Evolutionary conservation across 2,329 filamentous ascomycete genomes (phyloP), one percentile per base, ranked within the genome.

Genomic region (Paradendryphiella salina): DNA sequence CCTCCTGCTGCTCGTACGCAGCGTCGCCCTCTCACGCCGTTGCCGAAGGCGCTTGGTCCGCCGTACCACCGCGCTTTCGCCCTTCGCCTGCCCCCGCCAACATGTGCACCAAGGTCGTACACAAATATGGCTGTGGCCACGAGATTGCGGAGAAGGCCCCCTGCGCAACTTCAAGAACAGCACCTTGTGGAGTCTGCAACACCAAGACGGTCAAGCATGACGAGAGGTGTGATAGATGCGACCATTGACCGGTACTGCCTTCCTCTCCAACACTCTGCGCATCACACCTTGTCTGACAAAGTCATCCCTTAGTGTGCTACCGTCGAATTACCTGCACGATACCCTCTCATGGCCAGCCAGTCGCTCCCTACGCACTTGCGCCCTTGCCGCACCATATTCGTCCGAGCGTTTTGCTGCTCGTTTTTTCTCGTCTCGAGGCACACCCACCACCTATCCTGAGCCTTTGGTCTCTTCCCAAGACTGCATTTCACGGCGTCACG

Each of bases 41-140:
- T 57, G 48, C 56, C 54, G 48, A 52, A 57, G 62, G 60, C 63
- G 55, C 58, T 45, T 46, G 52, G 42, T 56, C 59, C 63, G 56
- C 59, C 51, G 57, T 56, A 20, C 47, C 46, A 59, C 65, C 50
- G 50, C 52, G 48, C 54, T 49, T 52, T 40, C 56, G 49, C 51
- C 40, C 18, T 47, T 46, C 43, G 48, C 52, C 58, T 40, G 41
- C 44, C 52, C 45, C 48, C 57, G 56, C 61, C 61, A 61, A 45
- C 62, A 79, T 79, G 76, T 80, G 77, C 66, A 77, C 72, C 50
- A 70, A 75, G 63, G 71, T 79, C 57, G 71, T 77, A 59, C 77
- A 79, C 69, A 64, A 67, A 46, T 80, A 79, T 65, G 68, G 71
- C 60, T 80, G 77, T 65, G 75, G 74, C 59, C 77, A 79, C 63